phyloP scores from a whole-genome alignment of 352 stramenopile genomes.

The Phytophthora lateralis region DNA sequence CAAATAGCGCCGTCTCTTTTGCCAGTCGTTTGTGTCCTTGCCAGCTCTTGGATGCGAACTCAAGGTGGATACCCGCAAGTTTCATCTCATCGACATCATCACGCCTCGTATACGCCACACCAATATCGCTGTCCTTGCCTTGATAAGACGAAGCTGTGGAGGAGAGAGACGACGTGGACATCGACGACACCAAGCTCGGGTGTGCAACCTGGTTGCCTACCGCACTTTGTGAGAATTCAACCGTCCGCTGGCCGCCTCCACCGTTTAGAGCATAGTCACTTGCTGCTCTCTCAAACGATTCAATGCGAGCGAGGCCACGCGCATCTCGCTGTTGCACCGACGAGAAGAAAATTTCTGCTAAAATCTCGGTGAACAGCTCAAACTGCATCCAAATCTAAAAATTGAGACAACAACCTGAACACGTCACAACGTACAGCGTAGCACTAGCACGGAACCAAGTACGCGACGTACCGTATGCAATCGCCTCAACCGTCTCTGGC shows the following conservation, averaged over 20 bases:
- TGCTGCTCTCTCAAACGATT: slow-evolving; percentile 33
- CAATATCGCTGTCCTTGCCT: slow-evolving; percentile 7
- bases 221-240: slow-evolving; percentile 16
- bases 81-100: slow-evolving; percentile 63
- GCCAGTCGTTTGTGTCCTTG: slow-evolving; percentile 67
- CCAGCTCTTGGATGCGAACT: slow-evolving; percentile 72
- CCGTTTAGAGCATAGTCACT: slow-evolving; percentile 37
- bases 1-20: slow-evolving; percentile 54
- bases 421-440: not conserved
- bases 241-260: slow-evolving; percentile 19
- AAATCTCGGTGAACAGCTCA: slow-evolving; percentile 66
- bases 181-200: slow-evolving; percentile 30
- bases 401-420: not conserved
- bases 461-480: slow-evolving; percentile 57
- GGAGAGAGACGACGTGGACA: slow-evolving; percentile 35
- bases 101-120: slow-evolving; percentile 4
- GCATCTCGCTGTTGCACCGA: slow-evolving; percentile 49
- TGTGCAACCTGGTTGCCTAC: slow-evolving; percentile 1
- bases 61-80: slow-evolving; percentile 61
- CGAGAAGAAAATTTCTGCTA: slow-evolving; percentile 72
- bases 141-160: slow-evolving; percentile 11
- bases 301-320: slow-evolving; percentile 24
- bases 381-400: slow-evolving; percentile 83
- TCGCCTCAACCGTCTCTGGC: slow-evolving; percentile 55
- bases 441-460: not conserved